These are phyloP conservation scores for Lactarius hengduanensis DNA, from an alignment of 768 basidiomycete genomes.

Conservation along the genomic window DNA sequence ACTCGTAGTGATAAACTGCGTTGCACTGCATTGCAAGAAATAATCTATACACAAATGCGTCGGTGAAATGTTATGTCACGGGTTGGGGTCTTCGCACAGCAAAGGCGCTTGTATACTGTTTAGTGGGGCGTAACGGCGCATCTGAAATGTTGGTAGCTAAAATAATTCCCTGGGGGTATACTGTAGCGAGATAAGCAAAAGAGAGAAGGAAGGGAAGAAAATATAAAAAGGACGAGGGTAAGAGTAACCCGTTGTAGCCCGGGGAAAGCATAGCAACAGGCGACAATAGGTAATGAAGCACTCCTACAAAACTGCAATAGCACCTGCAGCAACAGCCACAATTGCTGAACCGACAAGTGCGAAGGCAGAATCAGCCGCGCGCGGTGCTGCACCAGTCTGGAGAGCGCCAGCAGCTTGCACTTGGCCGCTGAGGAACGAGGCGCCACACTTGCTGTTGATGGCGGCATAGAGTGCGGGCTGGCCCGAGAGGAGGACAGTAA, in stretches of 20 bases:
- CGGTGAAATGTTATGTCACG: conserved; percentile 1
- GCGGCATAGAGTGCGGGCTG: conserved; percentile 66
- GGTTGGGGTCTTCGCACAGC: conserved; percentile 21
- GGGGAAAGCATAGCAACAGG: conserved; percentile 12
- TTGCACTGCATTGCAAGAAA: conserved; percentile 8
- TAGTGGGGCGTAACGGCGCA: conserved; percentile 2
- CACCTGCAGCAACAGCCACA: conserved; percentile 37
- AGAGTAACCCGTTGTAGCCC: not conserved
- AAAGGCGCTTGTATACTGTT: conserved; percentile 18
- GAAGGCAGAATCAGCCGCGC: conserved; percentile 32
- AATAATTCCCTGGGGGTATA: conserved; percentile 20
- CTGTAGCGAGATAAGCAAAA: conserved; percentile 24
- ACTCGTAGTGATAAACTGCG: not conserved
- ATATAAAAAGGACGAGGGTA: not conserved
- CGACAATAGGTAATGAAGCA: not conserved
- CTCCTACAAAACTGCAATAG: conserved; percentile 33
- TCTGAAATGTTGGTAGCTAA: conserved; percentile 11
- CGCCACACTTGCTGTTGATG: conserved; percentile 63
- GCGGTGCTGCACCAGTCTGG: conserved; percentile 38
- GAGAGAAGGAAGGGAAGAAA: not conserved
- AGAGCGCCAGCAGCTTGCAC: conserved; percentile 69
- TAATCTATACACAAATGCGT: conserved; percentile 9
- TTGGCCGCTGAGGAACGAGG: conserved; percentile 63
- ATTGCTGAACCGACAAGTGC: conserved; percentile 36
- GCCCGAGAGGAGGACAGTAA: conserved; percentile 61